These are phyloP conservation scores for Phalaenopsis hybrid DNA, from an alignment of 116 monocot species.

Conservation along the genomic window DNA sequence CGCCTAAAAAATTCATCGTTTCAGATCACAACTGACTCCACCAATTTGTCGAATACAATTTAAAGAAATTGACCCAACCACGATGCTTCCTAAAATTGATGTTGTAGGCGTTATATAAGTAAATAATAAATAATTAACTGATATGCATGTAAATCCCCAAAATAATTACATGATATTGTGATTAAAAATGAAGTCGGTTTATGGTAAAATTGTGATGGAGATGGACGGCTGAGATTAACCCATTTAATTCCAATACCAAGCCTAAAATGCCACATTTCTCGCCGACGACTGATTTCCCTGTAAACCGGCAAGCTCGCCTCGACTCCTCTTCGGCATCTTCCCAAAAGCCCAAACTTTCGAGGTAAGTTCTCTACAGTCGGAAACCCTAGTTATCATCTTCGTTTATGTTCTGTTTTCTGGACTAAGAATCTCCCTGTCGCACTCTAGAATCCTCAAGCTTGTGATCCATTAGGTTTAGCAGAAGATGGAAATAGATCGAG, in stretches of 20 bases:
- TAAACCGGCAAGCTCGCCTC: neutral
- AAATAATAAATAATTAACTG: no score
- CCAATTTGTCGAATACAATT: no score
- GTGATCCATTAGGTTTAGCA: neutral
- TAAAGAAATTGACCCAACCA: neutral
- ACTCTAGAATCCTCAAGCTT: neutral
- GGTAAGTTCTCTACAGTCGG: neutral
- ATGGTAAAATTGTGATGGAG: neutral
- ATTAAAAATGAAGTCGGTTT: no score
- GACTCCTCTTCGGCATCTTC: neutral
- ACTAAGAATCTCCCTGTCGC: neutral
- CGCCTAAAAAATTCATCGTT: no score
- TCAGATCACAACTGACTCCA: no score
- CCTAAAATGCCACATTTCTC: neutral
- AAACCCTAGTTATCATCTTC: neutral
- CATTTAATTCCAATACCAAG: neutral
- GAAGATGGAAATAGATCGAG: slow-evolving; percentile 27
- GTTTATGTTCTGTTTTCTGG: neutral
- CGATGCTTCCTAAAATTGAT: slow-evolving; percentile 21
- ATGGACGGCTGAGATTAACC: neutral
- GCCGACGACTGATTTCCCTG: no score
- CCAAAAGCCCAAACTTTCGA: neutral
- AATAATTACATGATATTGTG: neutral
- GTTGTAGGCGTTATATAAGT: no score
- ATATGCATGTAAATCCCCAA: no score